phyloP scores from a whole-genome alignment of 371 early-diverging fungal species.

The Phascolomyces articulosus region DNA sequence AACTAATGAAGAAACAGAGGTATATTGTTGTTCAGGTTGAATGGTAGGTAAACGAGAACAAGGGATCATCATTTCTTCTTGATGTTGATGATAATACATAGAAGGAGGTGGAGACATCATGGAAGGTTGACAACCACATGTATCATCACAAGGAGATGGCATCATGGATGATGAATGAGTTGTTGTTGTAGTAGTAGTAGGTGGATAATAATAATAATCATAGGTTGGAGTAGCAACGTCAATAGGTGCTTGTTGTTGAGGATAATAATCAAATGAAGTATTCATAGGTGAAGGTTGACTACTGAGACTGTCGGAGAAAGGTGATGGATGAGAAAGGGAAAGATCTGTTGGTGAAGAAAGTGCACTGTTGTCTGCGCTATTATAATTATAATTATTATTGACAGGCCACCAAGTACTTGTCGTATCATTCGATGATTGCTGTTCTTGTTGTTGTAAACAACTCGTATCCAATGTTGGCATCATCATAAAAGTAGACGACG shows the following conservation, averaged over 20 bases:
- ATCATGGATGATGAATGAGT: no score
- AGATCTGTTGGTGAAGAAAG: constrained; percentile 9
- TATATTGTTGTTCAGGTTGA: no score
- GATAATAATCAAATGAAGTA: constrained; percentile 5
- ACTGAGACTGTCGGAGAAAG: constrained; percentile 9
- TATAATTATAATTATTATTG: no score
- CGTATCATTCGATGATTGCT: not conserved
- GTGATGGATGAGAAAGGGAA: constrained; percentile 6
- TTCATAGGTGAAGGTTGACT: constrained; percentile 12
- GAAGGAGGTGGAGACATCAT: no score
- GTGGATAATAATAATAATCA: constrained; percentile 2
- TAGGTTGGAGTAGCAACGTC: constrained; percentile 2
- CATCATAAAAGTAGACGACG: not conserved
- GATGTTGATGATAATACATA: no score
- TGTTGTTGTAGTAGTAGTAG: not conserved
- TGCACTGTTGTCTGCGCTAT: not conserved
- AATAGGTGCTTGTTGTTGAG: not conserved
- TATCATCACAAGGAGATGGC: not conserved
- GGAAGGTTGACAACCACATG: not conserved
- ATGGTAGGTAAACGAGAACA: no score
- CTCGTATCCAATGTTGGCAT: constrained; percentile 6
- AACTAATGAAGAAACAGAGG: no score
- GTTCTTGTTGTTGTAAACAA: not conserved
- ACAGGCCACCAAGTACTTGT: constrained; percentile 5
- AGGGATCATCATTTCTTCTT: no score